Conservation (phyloP, 805 yeast species). For the Yarrowia bubula region DNA sequence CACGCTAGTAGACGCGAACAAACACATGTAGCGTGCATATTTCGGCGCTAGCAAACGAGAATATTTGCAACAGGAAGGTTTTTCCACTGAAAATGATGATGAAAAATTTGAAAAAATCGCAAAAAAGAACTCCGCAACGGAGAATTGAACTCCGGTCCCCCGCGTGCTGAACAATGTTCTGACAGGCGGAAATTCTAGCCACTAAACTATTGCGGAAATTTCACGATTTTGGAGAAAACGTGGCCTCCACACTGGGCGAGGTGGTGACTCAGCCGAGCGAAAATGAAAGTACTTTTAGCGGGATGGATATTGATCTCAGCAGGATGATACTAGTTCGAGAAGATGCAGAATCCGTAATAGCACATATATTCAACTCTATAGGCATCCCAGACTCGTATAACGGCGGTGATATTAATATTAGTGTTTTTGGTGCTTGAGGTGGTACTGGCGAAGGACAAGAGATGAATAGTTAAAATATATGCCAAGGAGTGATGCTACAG, state of each 20-base stretch:
- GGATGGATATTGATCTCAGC: no score
- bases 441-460: no score
- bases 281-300: no score
- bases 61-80: neutral
- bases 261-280: neutral
- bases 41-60: neutral
- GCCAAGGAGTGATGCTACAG: no score
- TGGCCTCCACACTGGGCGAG: neutral
- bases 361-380: no score
- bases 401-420: no score
- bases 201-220: slow-evolving; percentile 39
- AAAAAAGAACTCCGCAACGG: slow-evolving; percentile 23
- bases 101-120: neutral
- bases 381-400: no score
- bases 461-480: no score
- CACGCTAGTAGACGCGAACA: neutral
- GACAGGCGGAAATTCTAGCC: slow-evolving; percentile 45
- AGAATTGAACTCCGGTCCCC: slow-evolving; percentile 27
- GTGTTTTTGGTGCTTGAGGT: no score
- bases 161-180: slow-evolving; percentile 29
- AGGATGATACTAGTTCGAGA: no score
- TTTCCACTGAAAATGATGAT: neutral
- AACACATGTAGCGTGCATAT: neutral
- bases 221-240: neutral
- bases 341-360: no score